Percentiles rank a stretch among this genome's conserved stretches.
phyloP scores from a whole-genome alignment of 345 rosid genomes.

The Hirschfeldia incana region DNA sequence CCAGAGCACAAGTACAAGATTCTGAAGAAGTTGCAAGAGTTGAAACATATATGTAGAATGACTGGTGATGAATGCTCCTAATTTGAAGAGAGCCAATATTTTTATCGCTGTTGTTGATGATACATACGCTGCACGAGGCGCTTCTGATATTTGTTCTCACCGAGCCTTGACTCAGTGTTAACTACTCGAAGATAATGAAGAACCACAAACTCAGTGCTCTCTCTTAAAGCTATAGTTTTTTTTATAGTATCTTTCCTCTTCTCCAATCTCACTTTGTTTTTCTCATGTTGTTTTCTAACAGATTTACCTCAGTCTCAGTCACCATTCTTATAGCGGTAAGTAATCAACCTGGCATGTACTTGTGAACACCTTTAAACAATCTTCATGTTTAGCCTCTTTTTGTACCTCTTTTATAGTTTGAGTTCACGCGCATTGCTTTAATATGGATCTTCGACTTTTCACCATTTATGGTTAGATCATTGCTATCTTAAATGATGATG shows the following conservation, averaged over 20 bases:
- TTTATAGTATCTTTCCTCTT: too few species aligned
- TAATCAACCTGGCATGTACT: too few species aligned
- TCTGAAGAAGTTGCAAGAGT: too few species aligned
- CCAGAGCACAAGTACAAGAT: conserved; percentile 86
- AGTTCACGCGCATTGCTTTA: conserved; percentile 60
- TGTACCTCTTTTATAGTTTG: too few species aligned
- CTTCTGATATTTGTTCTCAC: conserved; percentile 61
- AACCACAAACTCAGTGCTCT: neutral
- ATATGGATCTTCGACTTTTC: conserved; percentile 88
- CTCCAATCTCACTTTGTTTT: too few species aligned
- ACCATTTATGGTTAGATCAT: conserved; percentile 92
- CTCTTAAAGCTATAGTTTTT: neutral
- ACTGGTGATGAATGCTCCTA: too few species aligned
- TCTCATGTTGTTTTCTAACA: too few species aligned
- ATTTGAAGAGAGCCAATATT: conserved; percentile 28
- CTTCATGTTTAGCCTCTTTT: too few species aligned
- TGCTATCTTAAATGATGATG: conserved; percentile 88
- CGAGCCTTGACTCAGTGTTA: conserved; percentile 60
- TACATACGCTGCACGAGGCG: conserved; percentile 66
- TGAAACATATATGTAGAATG: too few species aligned
- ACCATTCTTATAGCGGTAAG: conserved; percentile 37
- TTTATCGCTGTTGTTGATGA: conserved; percentile 93
- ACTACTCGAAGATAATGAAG: conserved; percentile 54
- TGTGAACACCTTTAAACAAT: too few species aligned
- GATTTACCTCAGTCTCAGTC: conserved; percentile 30